Percentiles rank a stretch among this genome's conserved stretches.
Evolutionary conservation across 352 stramenopile species (phyloP).

Genomic region (Phytophthora parvispora): DNA sequence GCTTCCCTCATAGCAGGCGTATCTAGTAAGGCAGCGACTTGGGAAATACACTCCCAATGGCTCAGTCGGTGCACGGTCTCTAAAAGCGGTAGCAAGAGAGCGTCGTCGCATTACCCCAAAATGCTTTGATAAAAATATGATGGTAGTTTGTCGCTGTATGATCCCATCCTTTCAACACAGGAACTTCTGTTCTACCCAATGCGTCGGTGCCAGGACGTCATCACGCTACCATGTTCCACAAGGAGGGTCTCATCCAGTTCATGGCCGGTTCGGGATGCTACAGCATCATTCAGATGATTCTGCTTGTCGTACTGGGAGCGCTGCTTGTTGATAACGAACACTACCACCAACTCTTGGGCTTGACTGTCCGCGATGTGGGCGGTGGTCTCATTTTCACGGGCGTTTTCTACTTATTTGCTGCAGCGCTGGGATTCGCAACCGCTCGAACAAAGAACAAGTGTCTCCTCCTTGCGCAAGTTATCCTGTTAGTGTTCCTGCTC

Average conservation of each 20-base stretch:
- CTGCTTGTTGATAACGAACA: slow-evolving; percentile 61
- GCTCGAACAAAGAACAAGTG: slow-evolving; percentile 83
- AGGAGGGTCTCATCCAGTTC: slow-evolving; percentile 76
- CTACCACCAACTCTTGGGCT: slow-evolving; percentile 71
- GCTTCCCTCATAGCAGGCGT: slow-evolving; percentile 6
- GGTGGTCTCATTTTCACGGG: slow-evolving; percentile 78
- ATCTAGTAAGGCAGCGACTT: background rate
- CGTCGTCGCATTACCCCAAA: slow-evolving; percentile 17
- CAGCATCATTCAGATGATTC: slow-evolving; percentile 67
- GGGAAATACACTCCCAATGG: background rate
- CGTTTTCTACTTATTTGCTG: slow-evolving; percentile 60
- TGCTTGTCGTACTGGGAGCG: slow-evolving; percentile 60
- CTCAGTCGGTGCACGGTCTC: background rate
- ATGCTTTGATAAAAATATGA: slow-evolving; percentile 37
- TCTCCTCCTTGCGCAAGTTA: slow-evolving; percentile 64
- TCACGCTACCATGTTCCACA: slow-evolving; percentile 51
- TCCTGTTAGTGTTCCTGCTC: slow-evolving; percentile 54
- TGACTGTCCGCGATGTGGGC: slow-evolving; percentile 61
- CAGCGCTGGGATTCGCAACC: slow-evolving; percentile 56
- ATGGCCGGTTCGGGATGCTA: slow-evolving; percentile 69
- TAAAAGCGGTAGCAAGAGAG: slow-evolving; percentile 19
- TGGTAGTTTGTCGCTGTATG: background rate
- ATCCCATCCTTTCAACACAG: background rate
- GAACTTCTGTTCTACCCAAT: slow-evolving; percentile 7
- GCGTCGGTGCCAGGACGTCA: background rate